Evolutionary conservation across 1,284 basidiomycete genomes (phyloP).

Genomic region (Sutorius eximius): DNA sequence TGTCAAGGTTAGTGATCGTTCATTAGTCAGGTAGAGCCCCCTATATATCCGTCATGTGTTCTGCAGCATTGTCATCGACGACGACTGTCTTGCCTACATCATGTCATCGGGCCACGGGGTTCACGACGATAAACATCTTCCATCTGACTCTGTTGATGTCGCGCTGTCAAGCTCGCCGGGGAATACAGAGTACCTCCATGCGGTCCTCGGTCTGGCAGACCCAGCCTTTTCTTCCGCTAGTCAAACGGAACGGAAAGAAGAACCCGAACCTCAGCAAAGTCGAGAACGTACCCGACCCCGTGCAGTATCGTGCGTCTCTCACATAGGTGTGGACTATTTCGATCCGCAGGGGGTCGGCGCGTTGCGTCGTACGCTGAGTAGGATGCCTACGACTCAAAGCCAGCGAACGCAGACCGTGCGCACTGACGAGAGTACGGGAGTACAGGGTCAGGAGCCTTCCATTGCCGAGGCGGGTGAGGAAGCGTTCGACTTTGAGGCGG

Average conservation of each 20-base stretch:
- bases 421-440: neutral
- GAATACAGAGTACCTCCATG: constrained; percentile 16
- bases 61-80: neutral
- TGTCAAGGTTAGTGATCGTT: neutral
- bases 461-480: neutral
- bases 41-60: constrained; percentile 3
- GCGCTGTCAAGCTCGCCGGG: constrained; percentile 6
- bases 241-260: neutral
- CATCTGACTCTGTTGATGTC: constrained; percentile 3
- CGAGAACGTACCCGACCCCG: neutral
- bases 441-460: neutral
- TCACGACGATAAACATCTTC: neutral
- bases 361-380: constrained; percentile 32
- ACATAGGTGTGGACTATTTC: constrained; percentile 37
- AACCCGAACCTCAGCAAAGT: neutral
- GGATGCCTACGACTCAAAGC: constrained; percentile 15
- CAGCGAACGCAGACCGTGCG: neutral
- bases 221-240: neutral
- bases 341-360: constrained; percentile 40
- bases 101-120: constrained; percentile 11
- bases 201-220: constrained; percentile 7
- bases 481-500: constrained; percentile 35
- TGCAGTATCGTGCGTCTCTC: constrained; percentile 4
- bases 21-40: constrained; percentile 13
- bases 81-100: neutral